These are phyloP conservation scores for Kazachstania bromeliacearum DNA, from an alignment of 805 yeast genomes.

Conservation along the genomic window DNA sequence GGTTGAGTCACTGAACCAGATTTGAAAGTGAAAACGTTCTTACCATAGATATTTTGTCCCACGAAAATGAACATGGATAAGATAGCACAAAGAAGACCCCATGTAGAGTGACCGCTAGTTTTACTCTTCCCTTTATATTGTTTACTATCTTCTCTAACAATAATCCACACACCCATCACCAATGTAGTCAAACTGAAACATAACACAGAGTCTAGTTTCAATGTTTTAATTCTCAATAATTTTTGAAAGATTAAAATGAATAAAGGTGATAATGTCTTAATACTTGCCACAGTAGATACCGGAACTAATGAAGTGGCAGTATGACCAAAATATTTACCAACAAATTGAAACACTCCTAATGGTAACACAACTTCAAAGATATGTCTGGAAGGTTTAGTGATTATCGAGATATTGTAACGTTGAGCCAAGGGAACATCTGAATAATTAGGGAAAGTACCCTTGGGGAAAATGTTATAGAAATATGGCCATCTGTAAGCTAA, in stretches of 20 bases:
- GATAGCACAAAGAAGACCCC: slow-evolving; percentile 63
- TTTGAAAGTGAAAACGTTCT: slow-evolving; percentile 56
- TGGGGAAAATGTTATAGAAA: slow-evolving; percentile 37
- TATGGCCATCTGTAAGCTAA: slow-evolving; percentile 28
- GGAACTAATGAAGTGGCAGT: slow-evolving; percentile 59
- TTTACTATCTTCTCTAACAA: slow-evolving; percentile 19
- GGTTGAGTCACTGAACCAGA: slow-evolving; percentile 5
- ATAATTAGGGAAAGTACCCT: slow-evolving; percentile 43
- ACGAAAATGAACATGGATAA: slow-evolving; percentile 69
- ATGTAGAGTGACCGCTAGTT: slow-evolving; percentile 8
- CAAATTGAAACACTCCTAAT: slow-evolving; percentile 54
- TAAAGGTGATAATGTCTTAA: slow-evolving; percentile 60
- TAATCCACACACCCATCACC: slow-evolving; percentile 25
- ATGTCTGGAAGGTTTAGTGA: slow-evolving; percentile 30
- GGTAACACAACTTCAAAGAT: slow-evolving; percentile 47
- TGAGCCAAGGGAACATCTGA: slow-evolving; percentile 11
- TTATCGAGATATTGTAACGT: slow-evolving; percentile 5
- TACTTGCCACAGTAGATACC: slow-evolving; percentile 59
- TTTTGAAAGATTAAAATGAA: slow-evolving; percentile 50
- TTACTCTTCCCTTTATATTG: slow-evolving; percentile 1
- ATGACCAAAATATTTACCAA: slow-evolving; percentile 53
- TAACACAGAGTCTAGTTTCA: slow-evolving; percentile 9
- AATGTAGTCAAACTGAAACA: slow-evolving; percentile 20
- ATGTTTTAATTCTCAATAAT: slow-evolving; percentile 20
- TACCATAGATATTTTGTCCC: slow-evolving; percentile 78